Base-by-base conservation (phyloP, 1,284 basidiomycete genomes). In the Ceratobasidium sp. region DNA sequence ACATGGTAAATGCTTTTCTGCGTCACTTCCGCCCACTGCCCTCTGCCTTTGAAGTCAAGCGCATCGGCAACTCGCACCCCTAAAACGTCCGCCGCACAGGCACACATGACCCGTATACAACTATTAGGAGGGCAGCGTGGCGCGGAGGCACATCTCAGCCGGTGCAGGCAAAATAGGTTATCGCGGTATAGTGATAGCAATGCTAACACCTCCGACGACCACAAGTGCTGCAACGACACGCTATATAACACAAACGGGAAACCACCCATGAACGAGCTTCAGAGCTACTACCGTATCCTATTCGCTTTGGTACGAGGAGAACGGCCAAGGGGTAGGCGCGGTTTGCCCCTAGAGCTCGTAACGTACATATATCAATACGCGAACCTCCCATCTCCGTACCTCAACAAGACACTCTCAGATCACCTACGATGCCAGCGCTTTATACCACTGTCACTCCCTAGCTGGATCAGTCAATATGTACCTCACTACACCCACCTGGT, bases 211-310 rank as follows among this genome's bases (percentile, higher is more conserved):
- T 50, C 48, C 3, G 10, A 50, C 48, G 9, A 7, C 9, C 20
- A 3, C 10, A 20, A 50, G 48, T 50, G 48, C 48, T 50, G 48
- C 48, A 17, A 50, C 17, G 10, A 17, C 48, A 17, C 20, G 48
- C 10, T 50, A 17, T 50, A 50, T 17, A 20, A 7, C 3, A 20
- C 48, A 17, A n/a, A n/a, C n/a, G 17, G 17, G 9, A 50, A 50
- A 50, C 20, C 48, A 20, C 48, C 7, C 3, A 20, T 50, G 10
- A 17, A 50, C 3, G 17, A 9, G 48, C 7, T 50, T 20, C 48
- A 40, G n/a, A 62, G 40, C 28, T 62, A 62, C 59, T 62, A 62
- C 40, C 26, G 28, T n/a, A 38, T 62, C 59, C 13, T 40, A 3
- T 62, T 62, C 40, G 59, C 59, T 23, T 38, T 62, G 17, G 3